Evolutionary conservation across 495 filamentous ascomycete species (phyloP).

Genomic region (Trichocladium uniseriatum): DNA sequence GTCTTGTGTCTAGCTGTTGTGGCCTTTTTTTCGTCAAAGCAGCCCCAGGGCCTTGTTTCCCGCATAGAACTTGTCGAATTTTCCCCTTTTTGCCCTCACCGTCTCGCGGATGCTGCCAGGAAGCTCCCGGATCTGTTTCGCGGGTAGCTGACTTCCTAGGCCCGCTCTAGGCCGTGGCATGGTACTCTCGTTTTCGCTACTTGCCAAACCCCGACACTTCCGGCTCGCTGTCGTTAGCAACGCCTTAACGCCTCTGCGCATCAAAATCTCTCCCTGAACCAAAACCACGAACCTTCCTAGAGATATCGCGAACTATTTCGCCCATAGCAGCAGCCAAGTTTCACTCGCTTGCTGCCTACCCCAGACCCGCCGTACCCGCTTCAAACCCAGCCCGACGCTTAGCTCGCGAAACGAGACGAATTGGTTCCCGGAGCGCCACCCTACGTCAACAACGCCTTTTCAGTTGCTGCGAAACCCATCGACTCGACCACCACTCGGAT

Average conservation of each 20-base stretch:
- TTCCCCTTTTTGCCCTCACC: neutral
- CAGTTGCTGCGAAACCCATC: neutral
- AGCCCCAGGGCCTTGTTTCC: neutral
- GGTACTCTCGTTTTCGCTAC: constrained; percentile 7
- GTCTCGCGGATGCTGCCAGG: constrained; percentile 5
- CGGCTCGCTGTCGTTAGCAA: constrained; percentile 7
- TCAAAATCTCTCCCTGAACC: constrained; percentile 18
- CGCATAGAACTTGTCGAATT: neutral
- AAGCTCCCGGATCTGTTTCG: neutral
- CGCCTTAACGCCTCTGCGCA: constrained; percentile 4
- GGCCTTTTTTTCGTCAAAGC: constrained; percentile 8
- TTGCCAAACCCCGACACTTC: constrained; percentile 14
- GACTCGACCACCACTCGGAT: neutral
- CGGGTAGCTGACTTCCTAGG: neutral
- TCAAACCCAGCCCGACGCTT: too few relatives aligned
- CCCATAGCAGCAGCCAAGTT: neutral
- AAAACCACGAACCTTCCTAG: neutral
- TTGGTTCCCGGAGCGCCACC: neutral
- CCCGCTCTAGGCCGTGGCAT: constrained; percentile 2
- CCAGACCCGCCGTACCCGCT: neutral
- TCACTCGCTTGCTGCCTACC: neutral
- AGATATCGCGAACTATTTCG: neutral
- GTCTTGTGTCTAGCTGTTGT: neutral
- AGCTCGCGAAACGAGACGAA: too few relatives aligned
- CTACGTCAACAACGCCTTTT: neutral